Percentiles rank a stretch among this genome's conserved stretches.
Conservation (phyloP, 345 rosid species). For the Citrus medica region DNA sequence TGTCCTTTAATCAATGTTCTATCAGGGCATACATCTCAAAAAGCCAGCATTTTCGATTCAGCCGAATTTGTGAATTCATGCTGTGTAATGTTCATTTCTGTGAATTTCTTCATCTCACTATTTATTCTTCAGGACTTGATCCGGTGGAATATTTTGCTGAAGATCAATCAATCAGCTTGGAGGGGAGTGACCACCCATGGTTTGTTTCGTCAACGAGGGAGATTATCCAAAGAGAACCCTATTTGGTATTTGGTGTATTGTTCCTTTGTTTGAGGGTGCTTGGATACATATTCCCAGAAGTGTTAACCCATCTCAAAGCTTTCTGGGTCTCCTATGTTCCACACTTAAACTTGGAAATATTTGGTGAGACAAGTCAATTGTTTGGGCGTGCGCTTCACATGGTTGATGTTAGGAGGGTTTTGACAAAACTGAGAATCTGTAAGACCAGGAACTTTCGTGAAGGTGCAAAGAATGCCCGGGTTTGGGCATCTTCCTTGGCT, state of each 20-base stretch:
- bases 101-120: neutral
- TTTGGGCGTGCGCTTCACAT: constrained; percentile 58
- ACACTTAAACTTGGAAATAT: constrained; percentile 73
- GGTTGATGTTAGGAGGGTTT: constrained; percentile 82
- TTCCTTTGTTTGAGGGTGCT: constrained; percentile 54
- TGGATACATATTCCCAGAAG: constrained; percentile 40
- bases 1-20: neutral
- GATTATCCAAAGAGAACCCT: constrained; percentile 54
- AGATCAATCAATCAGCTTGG: constrained; percentile 30
- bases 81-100: neutral
- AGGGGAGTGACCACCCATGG: constrained; percentile 19
- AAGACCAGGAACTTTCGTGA: constrained; percentile 76
- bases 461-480: constrained; percentile 73
- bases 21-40: neutral
- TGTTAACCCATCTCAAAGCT: constrained; percentile 48
- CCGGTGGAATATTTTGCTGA: constrained; percentile 48
- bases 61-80: neutral
- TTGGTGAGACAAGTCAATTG: constrained; percentile 81
- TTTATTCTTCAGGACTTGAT: constrained; percentile 50
- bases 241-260: constrained; percentile 45
- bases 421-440: constrained; percentile 64
- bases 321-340: constrained; percentile 56
- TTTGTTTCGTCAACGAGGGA: constrained; percentile 34
- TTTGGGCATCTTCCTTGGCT: constrained; percentile 92
- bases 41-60: neutral